These are phyloP conservation scores for Secale cereale DNA, from an alignment of 176 grass and related monocot species.

Conservation along the genomic window DNA sequence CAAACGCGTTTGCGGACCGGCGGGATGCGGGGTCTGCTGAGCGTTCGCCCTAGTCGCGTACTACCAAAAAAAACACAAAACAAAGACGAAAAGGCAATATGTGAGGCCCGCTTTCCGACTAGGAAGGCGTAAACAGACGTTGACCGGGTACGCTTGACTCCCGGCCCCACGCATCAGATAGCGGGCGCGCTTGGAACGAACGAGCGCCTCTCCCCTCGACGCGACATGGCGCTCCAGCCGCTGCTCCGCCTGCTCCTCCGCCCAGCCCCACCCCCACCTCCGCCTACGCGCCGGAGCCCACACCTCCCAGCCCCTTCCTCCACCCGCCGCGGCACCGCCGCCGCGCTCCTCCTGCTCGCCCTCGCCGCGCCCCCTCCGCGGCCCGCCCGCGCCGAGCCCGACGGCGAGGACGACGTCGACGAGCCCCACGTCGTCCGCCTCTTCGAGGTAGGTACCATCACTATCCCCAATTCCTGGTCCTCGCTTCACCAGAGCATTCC, in stretches of 20 bases:
- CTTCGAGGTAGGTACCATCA: constrained; percentile 38
- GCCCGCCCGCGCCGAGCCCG: constrained; percentile 14
- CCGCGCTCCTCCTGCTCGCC: constrained; percentile 20
- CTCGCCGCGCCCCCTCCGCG: neutral
- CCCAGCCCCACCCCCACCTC: neutral
- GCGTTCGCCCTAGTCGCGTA: no score
- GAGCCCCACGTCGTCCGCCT: constrained; percentile 42
- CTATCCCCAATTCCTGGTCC: fast-evolving
- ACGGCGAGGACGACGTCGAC: constrained; percentile 35
- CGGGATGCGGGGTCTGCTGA: no score
- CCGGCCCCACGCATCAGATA: constrained; percentile 24
- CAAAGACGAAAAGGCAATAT: no score
- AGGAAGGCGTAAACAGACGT: no score
- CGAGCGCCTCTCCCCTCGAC: neutral
- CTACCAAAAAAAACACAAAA: no score
- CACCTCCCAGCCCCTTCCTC: neutral
- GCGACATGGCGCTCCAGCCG: constrained; percentile 34
- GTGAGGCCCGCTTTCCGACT: no score
- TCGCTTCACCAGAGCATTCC: no score
- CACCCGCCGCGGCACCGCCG: constrained; percentile 21
- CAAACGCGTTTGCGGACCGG: no score
- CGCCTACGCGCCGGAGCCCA: neutral
- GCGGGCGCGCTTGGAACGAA: neutral
- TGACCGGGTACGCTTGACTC: neutral
- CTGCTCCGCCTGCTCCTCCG: constrained; percentile 29